Conservation (phyloP, 495 filamentous ascomycete species). For the Hypomontagnella submonticulosa region DNA sequence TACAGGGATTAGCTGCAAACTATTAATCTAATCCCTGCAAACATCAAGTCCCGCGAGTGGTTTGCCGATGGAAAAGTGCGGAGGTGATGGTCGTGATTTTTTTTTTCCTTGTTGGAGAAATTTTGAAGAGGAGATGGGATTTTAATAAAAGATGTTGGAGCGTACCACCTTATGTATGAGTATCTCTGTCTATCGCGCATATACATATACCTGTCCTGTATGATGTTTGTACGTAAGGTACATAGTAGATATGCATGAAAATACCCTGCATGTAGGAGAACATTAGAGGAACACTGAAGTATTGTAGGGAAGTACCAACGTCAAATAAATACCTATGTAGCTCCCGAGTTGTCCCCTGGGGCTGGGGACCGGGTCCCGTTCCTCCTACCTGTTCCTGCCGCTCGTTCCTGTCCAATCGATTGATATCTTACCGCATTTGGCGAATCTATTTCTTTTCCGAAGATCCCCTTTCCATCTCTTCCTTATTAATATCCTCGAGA, state of each 20-base stretch:
- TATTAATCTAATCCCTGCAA: slow-evolving; percentile 39
- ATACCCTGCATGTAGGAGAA: no score
- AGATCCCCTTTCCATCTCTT: slow-evolving; percentile 6
- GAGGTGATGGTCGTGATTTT: slow-evolving; percentile 14
- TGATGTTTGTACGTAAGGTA: no score
- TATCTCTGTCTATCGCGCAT: no score
- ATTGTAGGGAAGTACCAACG: background rate
- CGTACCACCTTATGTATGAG: no score
- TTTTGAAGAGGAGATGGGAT: background rate
- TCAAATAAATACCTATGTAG: slow-evolving; percentile 10
- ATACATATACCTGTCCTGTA: no score
- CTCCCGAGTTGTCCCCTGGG: background rate
- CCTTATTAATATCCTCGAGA: background rate
- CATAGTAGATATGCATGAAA: no score
- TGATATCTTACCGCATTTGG: slow-evolving; percentile 29
- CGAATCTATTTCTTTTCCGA: slow-evolving; percentile 26
- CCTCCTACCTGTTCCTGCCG: slow-evolving; percentile 38
- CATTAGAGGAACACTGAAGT: no score
- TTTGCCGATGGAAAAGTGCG: slow-evolving; percentile 35
- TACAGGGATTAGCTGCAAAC: slow-evolving; percentile 39
- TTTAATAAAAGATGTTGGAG: no score
- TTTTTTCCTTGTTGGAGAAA: slow-evolving; percentile 5
- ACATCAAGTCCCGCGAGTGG: slow-evolving; percentile 39
- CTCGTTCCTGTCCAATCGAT: slow-evolving; percentile 29
- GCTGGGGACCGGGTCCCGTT: background rate